Evolutionary conservation across 176 grass and related monocot species (phyloP), one percentile per base, ranked within the genome.

Genomic region (Carex littledalei): DNA sequence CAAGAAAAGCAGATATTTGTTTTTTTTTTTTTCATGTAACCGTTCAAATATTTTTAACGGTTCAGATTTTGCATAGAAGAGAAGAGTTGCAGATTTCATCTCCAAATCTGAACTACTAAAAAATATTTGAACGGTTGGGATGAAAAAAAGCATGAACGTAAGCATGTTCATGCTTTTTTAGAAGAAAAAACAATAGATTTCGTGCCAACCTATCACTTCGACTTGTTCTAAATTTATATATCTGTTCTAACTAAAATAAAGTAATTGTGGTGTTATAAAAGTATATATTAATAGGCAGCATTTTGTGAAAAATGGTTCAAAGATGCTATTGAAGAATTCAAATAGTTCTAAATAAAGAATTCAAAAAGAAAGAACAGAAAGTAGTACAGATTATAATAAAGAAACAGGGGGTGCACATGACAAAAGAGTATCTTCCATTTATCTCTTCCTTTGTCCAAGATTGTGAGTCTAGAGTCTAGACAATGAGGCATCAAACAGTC

Each of bases 351-450:
- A 52, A 52, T 29, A 76, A 76, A 70, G 35, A 70, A 70, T 41
- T 70, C 0, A 70, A 39, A n/a, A 70, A 8, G 14, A 70, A 70
- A 22, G 71, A 76, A 52, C 43, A 74, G 45, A 76, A 76, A 76
- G 11, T 26, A 49, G 39, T 16, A 15, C 80, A 24, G 6, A 67
- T n/a, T 31, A 66, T 58, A 64, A 67, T 39, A 49, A 82, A 50
- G 20, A 64, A 82, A 82, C 14, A 67, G 39, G n/a, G 15, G 35
- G 31, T 47, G 80, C 80, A 82, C 80, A 82, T 82, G 80, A 82
- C 29, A 43, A 65, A 52, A 82, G 80, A 82, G 80, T 82, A 82
- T 82, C 80, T 82, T 82, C 80, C 63, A 82, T 64, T 82, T 52
- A 64, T 45, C 80, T 82, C 63, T 82, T 82, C 80, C 80, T 50